Conservation (phyloP, 1,284 basidiomycete genomes). For the Ganoderma boninense region DNA sequence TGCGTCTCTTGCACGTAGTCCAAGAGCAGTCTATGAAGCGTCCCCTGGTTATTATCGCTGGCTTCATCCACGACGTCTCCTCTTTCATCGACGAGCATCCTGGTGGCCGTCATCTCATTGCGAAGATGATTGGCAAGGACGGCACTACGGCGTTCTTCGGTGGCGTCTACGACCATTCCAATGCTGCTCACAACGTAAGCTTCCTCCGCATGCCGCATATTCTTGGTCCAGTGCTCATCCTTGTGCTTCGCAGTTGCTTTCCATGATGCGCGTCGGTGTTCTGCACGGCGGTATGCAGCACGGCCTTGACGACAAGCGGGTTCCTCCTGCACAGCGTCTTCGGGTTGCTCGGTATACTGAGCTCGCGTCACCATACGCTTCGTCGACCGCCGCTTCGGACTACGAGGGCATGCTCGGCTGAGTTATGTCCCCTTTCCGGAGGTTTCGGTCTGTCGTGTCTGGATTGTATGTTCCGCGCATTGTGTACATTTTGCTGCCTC, state of each 20-base stretch:
- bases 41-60: constrained; percentile 83
- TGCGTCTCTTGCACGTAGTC: constrained; percentile 52
- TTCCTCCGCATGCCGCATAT: not conserved
- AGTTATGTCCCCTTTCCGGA: not conserved
- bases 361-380: constrained; percentile 58
- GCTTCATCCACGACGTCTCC: constrained; percentile 91
- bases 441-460: constrained; percentile 5
- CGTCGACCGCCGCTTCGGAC: constrained; percentile 47
- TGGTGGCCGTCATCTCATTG: constrained; percentile 77
- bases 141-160: constrained; percentile 95
- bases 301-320: constrained; percentile 68
- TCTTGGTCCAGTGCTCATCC: constrained; percentile 31
- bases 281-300: constrained; percentile 79
- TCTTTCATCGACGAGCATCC: constrained; percentile 93
- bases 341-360: constrained; percentile 73
- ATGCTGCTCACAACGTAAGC: constrained; percentile 87
- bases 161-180: constrained; percentile 93
- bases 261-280: constrained; percentile 92
- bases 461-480: constrained; percentile 29
- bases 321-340: constrained; percentile 76
- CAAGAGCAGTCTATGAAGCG: constrained; percentile 80
- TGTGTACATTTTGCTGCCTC: constrained; percentile 27
- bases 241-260: constrained; percentile 58
- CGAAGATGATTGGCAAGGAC: constrained; percentile 78
- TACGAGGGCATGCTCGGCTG: constrained; percentile 47